phyloP scores from a whole-genome alignment of 176 grass and related monocot genomes.

The Pontederia crassipes region DNA sequence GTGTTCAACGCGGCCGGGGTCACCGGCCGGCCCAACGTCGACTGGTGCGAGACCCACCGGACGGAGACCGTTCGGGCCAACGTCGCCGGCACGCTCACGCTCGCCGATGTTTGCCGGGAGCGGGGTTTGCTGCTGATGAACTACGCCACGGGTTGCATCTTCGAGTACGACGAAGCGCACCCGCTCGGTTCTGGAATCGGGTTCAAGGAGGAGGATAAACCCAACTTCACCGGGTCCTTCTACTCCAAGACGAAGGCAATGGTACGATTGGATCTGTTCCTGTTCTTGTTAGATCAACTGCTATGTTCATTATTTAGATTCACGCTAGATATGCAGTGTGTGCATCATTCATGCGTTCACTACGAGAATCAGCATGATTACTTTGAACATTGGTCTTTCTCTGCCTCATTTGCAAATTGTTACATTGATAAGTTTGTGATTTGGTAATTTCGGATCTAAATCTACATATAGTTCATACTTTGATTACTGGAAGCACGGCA shows the following conservation, averaged over 20 bases:
- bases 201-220: slow-evolving; percentile 79
- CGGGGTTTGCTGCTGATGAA: slow-evolving; percentile 56
- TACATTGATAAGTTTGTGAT: no score
- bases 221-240: slow-evolving; percentile 80
- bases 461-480: no score
- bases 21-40: slow-evolving; percentile 6
- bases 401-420: no score
- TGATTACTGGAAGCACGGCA: no score
- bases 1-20: slow-evolving; percentile 9
- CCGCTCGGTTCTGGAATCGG: slow-evolving; percentile 51
- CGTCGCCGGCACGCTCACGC: slow-evolving; percentile 6
- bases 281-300: neutral
- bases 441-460: no score
- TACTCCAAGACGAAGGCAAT: slow-evolving; percentile 93
- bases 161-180: slow-evolving; percentile 64
- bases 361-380: no score
- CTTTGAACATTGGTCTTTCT: no score
- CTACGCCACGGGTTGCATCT: slow-evolving; percentile 82
- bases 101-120: slow-evolving; percentile 16
- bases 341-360: no score
- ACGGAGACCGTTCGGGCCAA: slow-evolving; percentile 6
- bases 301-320: no score
- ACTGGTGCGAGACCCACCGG: slow-evolving; percentile 11
- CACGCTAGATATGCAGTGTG: no score
- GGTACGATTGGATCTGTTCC: slow-evolving; percentile 24